phyloP scores from a whole-genome alignment of 495 filamentous ascomycete species.

The Niebla homalea region DNA sequence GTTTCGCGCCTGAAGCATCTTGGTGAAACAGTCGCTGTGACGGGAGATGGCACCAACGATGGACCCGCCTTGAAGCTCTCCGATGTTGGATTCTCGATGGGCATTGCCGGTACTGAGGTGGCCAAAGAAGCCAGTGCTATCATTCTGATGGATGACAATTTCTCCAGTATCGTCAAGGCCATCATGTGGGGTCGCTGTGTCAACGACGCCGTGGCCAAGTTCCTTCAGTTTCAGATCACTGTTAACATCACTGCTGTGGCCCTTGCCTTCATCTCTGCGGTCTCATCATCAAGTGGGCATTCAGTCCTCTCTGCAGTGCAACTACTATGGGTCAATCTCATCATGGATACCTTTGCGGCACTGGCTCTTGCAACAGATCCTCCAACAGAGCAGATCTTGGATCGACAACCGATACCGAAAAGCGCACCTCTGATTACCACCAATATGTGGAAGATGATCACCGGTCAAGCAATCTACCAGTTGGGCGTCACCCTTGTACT shows the following conservation, averaged over 20 bases:
- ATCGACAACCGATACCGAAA: conserved; percentile 76
- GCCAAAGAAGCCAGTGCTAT: conserved; percentile 88
- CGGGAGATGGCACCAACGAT: conserved; percentile 84
- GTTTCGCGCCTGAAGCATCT: conserved; percentile 59
- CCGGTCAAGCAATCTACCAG: conserved; percentile 75
- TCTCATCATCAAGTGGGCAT: conserved; percentile 48
- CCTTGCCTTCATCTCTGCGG: conserved; percentile 70
- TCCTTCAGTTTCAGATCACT: conserved; percentile 83
- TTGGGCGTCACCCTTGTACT: conserved; percentile 64
- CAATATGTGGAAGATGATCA: conserved; percentile 95
- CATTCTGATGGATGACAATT: conserved; percentile 87
- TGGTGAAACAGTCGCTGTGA: conserved; percentile 75
- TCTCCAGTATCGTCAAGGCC: conserved; percentile 75
- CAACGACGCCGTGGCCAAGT: conserved; percentile 83
- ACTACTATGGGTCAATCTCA: conserved; percentile 83
- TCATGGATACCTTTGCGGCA: conserved; percentile 88
- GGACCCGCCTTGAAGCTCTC: conserved; percentile 74
- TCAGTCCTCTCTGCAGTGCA: conserved; percentile 78
- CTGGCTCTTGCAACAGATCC: conserved; percentile 77
- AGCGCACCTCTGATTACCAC: conserved; percentile 61
- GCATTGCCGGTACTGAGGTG: conserved; percentile 82
- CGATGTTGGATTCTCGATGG: conserved; percentile 89
- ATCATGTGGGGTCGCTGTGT: conserved; percentile 84
- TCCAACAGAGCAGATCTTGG: conserved; percentile 61
- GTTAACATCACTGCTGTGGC: conserved; percentile 82